These are phyloP conservation scores for Diaporthe vaccinii DNA, from an alignment of 2,329 filamentous ascomycete species.

Conservation along the genomic window DNA sequence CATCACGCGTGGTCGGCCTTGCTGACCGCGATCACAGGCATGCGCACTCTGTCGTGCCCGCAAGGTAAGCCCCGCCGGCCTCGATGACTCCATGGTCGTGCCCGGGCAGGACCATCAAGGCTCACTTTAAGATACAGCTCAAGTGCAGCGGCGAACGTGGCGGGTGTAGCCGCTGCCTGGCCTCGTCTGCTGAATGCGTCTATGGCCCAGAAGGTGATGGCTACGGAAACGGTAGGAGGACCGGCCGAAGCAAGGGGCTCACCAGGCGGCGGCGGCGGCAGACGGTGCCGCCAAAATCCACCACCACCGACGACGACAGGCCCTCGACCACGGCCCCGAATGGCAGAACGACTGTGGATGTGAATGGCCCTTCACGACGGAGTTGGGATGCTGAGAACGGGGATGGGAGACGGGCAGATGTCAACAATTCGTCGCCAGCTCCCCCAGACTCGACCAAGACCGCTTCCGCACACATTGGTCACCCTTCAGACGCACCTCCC, in stretches of 20 bases:
- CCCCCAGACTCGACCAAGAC: neutral
- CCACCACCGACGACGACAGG: neutral
- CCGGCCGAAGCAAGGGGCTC: neutral
- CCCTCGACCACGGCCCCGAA: neutral
- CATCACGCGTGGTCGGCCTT: neutral
- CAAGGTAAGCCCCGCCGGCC: neutral
- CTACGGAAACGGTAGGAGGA: neutral
- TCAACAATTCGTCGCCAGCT: neutral
- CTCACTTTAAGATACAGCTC: neutral
- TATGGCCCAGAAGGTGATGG: neutral
- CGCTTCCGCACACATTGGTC: neutral
- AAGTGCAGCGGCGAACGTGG: conserved; percentile 20
- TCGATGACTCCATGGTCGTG: neutral
- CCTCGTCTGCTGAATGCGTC: conserved; percentile 5
- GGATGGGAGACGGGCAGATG: neutral
- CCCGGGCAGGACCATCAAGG: neutral
- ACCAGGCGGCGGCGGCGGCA: conserved; percentile 5
- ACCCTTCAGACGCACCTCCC: neutral
- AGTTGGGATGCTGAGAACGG: neutral
- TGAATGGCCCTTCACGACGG: neutral
- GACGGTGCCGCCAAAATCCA: neutral
- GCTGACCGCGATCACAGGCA: neutral
- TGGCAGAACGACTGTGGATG: neutral
- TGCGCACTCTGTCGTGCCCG: conserved; percentile 7
- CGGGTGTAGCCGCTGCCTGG: conserved; percentile 14